Evolutionary conservation across 2,329 filamentous ascomycete genomes (phyloP).

Genomic region (Verticillium tricorpus): DNA sequence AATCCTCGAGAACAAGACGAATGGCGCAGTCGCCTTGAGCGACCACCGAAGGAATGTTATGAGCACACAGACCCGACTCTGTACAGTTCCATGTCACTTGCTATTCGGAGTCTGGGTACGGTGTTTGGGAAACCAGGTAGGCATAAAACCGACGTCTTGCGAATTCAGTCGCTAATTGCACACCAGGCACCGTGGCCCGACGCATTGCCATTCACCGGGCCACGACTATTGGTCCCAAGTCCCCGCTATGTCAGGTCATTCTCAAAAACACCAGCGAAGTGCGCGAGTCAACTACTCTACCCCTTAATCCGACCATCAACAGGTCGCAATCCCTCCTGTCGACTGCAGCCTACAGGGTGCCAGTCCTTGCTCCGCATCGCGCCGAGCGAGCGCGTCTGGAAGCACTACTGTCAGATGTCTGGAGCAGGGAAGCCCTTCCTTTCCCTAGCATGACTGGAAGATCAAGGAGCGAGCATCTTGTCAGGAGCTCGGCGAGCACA

Average conservation of each 20-base stretch:
- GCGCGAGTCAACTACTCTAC: conserved; percentile 45
- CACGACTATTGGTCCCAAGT: conserved; percentile 66
- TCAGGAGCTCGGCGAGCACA: conserved; percentile 75
- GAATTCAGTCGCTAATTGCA: not conserved
- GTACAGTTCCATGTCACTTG: conserved; percentile 61
- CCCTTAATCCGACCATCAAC: conserved; percentile 53
- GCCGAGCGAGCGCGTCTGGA: conserved; percentile 77
- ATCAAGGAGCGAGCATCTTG: conserved; percentile 63
- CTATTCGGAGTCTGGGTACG: conserved; percentile 69
- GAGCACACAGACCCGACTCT: conserved; percentile 41
- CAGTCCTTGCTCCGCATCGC: conserved; percentile 69
- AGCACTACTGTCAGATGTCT: conserved; percentile 68
- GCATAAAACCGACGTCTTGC: conserved; percentile 3
- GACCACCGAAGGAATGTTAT: conserved; percentile 42
- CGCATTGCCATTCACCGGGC: conserved; percentile 76
- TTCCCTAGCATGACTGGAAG: conserved; percentile 74
- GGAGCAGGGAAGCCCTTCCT: conserved; percentile 75
- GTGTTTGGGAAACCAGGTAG: conserved; percentile 69
- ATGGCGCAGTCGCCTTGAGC: conserved; percentile 69
- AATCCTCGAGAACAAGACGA: conserved; percentile 72
- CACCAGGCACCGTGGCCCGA: conserved; percentile 55
- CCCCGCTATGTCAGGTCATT: conserved; percentile 69
- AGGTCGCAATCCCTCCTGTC: conserved; percentile 77
- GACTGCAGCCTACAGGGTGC: conserved; percentile 55
- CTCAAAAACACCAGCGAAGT: conserved; percentile 78